Base-by-base conservation (phyloP, 257 asterid genomes). In the Henckelia pumila region DNA sequence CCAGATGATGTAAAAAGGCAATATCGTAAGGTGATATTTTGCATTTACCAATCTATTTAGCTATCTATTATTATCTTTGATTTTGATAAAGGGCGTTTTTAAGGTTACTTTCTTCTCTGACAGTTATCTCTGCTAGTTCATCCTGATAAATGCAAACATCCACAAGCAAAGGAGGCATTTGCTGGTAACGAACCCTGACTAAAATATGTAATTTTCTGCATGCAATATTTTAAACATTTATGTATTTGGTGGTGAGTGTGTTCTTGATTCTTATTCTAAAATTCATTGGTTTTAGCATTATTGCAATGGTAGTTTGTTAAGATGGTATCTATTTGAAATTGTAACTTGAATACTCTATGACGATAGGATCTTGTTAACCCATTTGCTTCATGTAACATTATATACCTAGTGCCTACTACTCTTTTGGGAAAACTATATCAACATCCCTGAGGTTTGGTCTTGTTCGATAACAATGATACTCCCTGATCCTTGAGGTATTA, bases 101-200 rank as follows among this genome's bases (percentile, higher is more conserved):
- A 30, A 79, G 71, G 63, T 52, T 64, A 62, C 37, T 56, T 77
- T 52, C 17, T 47, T 49, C 67, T 70, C 47, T 71, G 74, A 65
- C 85, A 93, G 99, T 59, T 93, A 70, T 93, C 99, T 56, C 84
- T 93, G 81, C 91, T 93, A 76, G 99, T 93, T 83, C 99, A 93
- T 81, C 99, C 99, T 61, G 99, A 93, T 79, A 93, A 93, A 74
- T 93, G 99, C 82, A 91, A 90, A 66, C 97, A 93, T 81, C 95
- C 97, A 60, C 95, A 86, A 83, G 92, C 99, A 19, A 93, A 86
- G 89, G 99, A 93, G 78, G 99, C 99, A 64, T 93, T 93, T 80
- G 95, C 87, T 75, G 97, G 98, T 92, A 89, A 82, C 63, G 59
- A 53, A 35, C 30, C 59, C 33, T 30, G 56, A 59, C 30, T 67